These are phyloP conservation scores for Lichtheimia hyalospora DNA, from an alignment of 371 early-diverging fungal genomes.

Conservation along the genomic window DNA sequence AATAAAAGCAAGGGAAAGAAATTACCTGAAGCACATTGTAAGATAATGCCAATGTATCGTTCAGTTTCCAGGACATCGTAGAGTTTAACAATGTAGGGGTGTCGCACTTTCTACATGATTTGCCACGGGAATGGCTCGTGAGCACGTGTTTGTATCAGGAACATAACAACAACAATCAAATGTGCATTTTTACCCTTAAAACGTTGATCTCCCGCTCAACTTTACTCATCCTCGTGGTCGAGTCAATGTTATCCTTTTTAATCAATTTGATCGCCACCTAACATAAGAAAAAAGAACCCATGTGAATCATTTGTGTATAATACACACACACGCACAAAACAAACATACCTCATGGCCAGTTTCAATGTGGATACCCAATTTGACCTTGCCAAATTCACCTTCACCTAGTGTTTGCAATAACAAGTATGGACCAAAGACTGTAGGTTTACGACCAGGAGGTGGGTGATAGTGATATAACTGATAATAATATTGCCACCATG, in stretches of 20 bases:
- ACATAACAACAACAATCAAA: background rate
- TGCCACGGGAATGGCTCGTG: background rate
- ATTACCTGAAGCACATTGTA: conserved; percentile 91
- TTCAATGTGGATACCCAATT: conserved; percentile 90
- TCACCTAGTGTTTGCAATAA: conserved; percentile 96
- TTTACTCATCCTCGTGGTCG: conserved; percentile 74
- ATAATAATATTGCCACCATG: conserved; percentile 51
- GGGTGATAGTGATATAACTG: conserved; percentile 44
- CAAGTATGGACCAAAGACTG: conserved; percentile 93
- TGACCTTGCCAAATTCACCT: conserved; percentile 99
- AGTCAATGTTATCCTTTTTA: conserved; percentile 79
- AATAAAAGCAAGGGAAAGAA: background rate
- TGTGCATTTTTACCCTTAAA: conserved; percentile 59
- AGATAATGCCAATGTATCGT: conserved; percentile 91
- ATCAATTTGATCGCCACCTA: conserved; percentile 85
- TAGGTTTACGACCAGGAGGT: conserved; percentile 49
- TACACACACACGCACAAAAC: no score
- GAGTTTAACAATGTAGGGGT: conserved; percentile 93
- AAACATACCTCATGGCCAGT: conserved; percentile 87
- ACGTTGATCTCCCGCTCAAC: conserved; percentile 84
- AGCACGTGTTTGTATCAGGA: background rate
- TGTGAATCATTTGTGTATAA: background rate
- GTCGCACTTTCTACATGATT: conserved; percentile 68
- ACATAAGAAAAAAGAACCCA: conserved; percentile 1
- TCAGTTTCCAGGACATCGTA: conserved; percentile 96